Conservation (phyloP, 164 flowering plant genomes). For the Aristolochia fimbriata region DNA sequence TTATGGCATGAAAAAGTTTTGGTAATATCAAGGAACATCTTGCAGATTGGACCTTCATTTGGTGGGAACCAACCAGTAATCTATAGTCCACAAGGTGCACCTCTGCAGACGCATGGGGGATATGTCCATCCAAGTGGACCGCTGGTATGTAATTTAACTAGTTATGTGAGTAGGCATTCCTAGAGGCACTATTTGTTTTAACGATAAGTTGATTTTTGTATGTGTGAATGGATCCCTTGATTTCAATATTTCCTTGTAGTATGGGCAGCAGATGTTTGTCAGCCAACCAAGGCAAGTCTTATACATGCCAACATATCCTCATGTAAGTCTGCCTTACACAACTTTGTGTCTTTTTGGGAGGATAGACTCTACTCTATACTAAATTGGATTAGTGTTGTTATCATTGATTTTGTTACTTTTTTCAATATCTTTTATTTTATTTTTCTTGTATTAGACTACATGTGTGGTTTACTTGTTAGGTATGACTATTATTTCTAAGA, state of each 20-base stretch:
- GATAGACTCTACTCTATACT: too few relatives aligned
- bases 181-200: background rate
- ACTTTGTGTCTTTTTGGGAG: too few relatives aligned
- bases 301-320: constrained; percentile 55
- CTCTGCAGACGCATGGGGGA: constrained; percentile 56
- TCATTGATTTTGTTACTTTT: too few relatives aligned
- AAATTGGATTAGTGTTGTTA: too few relatives aligned
- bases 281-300: constrained; percentile 52
- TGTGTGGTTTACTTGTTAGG: too few relatives aligned
- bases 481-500: too few relatives aligned
- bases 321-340: constrained; percentile 9
- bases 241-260: constrained; percentile 24
- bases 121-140: constrained; percentile 80
- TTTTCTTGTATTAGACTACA: too few relatives aligned
- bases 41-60: constrained; percentile 72
- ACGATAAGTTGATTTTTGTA: background rate
- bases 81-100: constrained; percentile 46
- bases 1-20: too few relatives aligned
- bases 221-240: background rate
- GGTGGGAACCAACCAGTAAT: constrained; percentile 65
- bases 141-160: constrained; percentile 27
- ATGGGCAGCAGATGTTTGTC: constrained; percentile 59
- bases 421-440: too few relatives aligned
- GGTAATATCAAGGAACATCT: too few relatives aligned
- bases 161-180: too few relatives aligned